Conservation (phyloP, 140 eudicot genomes). For the Cichorium intybus region DNA sequence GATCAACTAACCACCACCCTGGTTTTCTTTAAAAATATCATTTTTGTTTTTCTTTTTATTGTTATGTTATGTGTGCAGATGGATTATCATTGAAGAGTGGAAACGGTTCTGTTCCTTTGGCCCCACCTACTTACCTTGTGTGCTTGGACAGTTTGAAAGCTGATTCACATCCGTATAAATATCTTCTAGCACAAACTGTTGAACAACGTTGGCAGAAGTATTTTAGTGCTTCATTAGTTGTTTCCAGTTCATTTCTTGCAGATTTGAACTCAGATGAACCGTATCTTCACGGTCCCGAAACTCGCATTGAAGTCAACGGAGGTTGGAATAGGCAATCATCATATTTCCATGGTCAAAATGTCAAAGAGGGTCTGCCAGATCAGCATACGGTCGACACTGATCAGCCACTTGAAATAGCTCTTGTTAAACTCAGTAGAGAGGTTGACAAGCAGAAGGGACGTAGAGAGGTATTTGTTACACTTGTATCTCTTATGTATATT, state of each 20-base stretch:
- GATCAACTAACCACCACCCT: constrained; percentile 1
- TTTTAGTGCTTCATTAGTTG: constrained; percentile 62
- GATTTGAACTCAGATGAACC: constrained; percentile 43
- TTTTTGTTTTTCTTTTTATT: background rate
- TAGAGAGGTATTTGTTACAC: constrained; percentile 43
- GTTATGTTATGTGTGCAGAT: constrained; percentile 39
- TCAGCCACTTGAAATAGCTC: constrained; percentile 62
- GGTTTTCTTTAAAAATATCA: background rate
- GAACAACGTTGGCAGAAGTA: constrained; percentile 55
- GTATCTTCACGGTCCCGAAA: constrained; percentile 56
- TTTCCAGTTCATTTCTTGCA: constrained; percentile 49
- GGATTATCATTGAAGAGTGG: constrained; percentile 15
- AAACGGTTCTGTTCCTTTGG: constrained; percentile 33
- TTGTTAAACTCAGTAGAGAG: constrained; percentile 49
- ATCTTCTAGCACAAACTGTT: constrained; percentile 34
- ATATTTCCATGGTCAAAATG: constrained; percentile 47
- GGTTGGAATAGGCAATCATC: constrained; percentile 55
- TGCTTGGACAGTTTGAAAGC: constrained; percentile 50
- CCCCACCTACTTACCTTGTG: constrained; percentile 68
- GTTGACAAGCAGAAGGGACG: constrained; percentile 53
- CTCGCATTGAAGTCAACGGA: constrained; percentile 59
- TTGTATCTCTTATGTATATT: background rate
- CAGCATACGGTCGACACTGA: constrained; percentile 38
- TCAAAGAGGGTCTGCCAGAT: constrained; percentile 32
- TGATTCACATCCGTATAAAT: constrained; percentile 35